Evolutionary conservation across 164 flowering plant genomes (phyloP), one percentile per base, ranked within the genome.

Genomic region (Stephania yunnanensis): DNA sequence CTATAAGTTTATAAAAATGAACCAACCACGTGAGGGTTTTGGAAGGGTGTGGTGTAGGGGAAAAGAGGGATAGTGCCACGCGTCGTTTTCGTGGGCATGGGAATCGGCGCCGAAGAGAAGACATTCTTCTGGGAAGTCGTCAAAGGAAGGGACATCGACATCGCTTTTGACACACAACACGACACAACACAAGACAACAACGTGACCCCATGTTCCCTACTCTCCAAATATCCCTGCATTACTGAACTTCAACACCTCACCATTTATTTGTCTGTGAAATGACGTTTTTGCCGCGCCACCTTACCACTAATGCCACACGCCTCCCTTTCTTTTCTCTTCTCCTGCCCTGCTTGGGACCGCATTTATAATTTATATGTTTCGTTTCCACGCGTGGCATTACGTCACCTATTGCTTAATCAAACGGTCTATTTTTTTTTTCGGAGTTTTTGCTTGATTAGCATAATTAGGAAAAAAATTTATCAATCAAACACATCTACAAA

Each of bases 61-160:
- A 3, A 10, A 11, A 50, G 29, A n/a, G 13, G 13, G 0, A 65
- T 8, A 66, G 69, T 2, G 69, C 31, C 73, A 71, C 73, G 61
- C 42, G 73, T 46, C 73, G 31, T 42, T 50, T 71, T 71, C 42
- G 10, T 22, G 63, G 50, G 63, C 50, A 61, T 71, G 63, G 30
- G 19, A 50, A 25, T 7, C 12, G 17, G 72, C 19, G 17, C 61
- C 65, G 17, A 5, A 10, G 65, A 7, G 13, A 7, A 71, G 73
- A 71, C 73, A 71, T 71, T 71, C 73, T 71, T 25, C 29, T 71
- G 10, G 73, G 31, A 71, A 71, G 61, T 46, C 61, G 73, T 50
- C 42, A 66, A 66, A 66, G 42, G 69, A 17, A 66, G n/a, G 7
- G 65, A 58, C 65, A 15, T 58, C 20, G 65, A 15, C 65, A 20